Evolutionary conservation across 169 alveolate species (phyloP).

Genomic region (Eimeria zaria): DNA sequence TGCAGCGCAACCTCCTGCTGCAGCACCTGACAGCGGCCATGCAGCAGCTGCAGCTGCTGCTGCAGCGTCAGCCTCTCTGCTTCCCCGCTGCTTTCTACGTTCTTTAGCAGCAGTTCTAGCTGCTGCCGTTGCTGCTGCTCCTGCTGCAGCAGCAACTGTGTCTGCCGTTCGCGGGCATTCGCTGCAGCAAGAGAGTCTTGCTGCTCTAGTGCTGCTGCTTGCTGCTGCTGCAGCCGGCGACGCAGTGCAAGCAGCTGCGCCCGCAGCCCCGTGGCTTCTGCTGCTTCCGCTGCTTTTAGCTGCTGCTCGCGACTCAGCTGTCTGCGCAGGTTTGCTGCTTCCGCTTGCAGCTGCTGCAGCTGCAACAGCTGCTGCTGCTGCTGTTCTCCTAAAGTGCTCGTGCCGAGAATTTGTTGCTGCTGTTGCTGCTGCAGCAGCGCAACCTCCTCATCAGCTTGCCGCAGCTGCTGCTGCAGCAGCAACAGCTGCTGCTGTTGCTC

Average conservation of each 20-base stretch:
- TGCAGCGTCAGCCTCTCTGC: conserved; percentile 50
- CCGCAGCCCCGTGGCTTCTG: conserved; percentile 64
- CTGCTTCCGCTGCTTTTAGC: conserved; percentile 38
- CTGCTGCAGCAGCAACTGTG: conserved; percentile 72
- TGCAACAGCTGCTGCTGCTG: conserved; percentile 68
- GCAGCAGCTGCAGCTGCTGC: conserved; percentile 74
- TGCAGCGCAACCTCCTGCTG: conserved; percentile 70
- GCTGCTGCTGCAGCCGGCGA: conserved; percentile 76
- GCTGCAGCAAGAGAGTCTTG: conserved; percentile 75
- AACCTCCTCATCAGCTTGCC: conserved; percentile 65
- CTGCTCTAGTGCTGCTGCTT: conserved; percentile 53
- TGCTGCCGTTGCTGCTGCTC: conserved; percentile 73
- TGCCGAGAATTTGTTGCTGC: conserved; percentile 36
- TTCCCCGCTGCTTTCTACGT: conserved; percentile 34
- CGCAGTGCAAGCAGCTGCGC: conserved; percentile 54
- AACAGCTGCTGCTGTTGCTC: conserved; percentile 77
- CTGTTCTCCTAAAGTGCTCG: conserved; percentile 36
- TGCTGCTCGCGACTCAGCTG: conserved; percentile 43
- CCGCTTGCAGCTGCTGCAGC: conserved; percentile 67
- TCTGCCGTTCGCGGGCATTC: conserved; percentile 12
- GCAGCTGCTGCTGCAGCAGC: conserved; percentile 75
- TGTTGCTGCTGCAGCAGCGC: conserved; percentile 69
- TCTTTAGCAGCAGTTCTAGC: conserved; percentile 40
- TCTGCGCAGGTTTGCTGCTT: conserved; percentile 36
- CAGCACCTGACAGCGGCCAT: conserved; percentile 49